These are phyloP conservation scores for Phaeotremella skinneri DNA, from an alignment of 768 basidiomycete genomes.

Conservation along the genomic window DNA sequence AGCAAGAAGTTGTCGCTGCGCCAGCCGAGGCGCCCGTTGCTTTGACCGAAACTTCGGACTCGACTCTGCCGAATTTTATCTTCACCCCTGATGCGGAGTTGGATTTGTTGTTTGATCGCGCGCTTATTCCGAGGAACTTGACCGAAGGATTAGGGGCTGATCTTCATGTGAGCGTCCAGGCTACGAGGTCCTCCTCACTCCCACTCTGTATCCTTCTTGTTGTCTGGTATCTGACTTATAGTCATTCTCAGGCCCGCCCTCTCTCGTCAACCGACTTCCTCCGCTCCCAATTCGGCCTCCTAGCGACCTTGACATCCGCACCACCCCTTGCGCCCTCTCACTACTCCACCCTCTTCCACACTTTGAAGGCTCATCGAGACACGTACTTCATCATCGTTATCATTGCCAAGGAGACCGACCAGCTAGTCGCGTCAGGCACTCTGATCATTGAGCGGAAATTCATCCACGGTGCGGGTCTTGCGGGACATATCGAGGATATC, in stretches of 20 bases:
- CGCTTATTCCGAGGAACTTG: constrained; percentile 68
- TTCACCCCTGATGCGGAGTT: constrained; percentile 66
- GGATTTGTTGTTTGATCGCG: constrained; percentile 73
- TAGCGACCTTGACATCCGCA: constrained; percentile 66
- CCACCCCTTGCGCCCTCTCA: constrained; percentile 67
- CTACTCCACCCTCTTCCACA: constrained; percentile 62
- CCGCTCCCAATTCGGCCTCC: constrained; percentile 76
- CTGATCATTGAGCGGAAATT: constrained; percentile 93
- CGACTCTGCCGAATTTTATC: not conserved
- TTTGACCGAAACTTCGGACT: not conserved
- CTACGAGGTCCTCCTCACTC: not conserved
- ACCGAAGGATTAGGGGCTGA: constrained; percentile 62
- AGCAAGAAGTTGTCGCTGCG: not conserved
- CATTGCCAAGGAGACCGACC: constrained; percentile 68
- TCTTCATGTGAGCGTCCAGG: constrained; percentile 60
- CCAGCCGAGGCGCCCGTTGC: not conserved
- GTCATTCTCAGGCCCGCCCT: constrained; percentile 59
- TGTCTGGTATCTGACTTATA: not conserved
- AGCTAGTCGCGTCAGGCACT: constrained; percentile 76
- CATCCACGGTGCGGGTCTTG: constrained; percentile 71
- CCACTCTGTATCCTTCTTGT: not conserved
- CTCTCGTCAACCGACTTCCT: constrained; percentile 81
- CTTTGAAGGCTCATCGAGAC: constrained; percentile 40
- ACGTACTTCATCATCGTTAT: constrained; percentile 87
- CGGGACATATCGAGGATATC: constrained; percentile 97